Base-by-base conservation (phyloP, 2,329 filamentous ascomycete species). In the Trichocomaceae sp. region DNA sequence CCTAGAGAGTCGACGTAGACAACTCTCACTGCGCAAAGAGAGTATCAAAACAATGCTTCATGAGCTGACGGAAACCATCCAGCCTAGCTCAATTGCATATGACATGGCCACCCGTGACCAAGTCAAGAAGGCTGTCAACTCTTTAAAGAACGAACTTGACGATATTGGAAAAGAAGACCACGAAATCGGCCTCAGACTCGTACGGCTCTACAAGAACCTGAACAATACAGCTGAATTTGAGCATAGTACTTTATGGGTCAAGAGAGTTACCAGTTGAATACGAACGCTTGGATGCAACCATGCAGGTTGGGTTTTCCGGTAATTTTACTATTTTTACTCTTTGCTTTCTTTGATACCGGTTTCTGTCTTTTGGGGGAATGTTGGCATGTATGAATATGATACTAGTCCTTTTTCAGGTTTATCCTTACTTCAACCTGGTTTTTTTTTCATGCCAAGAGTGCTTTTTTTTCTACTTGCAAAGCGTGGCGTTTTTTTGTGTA, bases 21-120 rank as follows among this genome's bases (percentile, higher is more conserved):
- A 81, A 48, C 78, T 93, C 7, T 75, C 77, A 1, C 83, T 87
- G 64, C 82, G 87, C 45, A 82, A 85, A 53, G 76, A 79, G 58
- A 92, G 91, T 70, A 82, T 92, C 64, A 80, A 82, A 65, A 83
- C 79, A 22, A 83, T 86, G 58, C 88, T 93, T 66, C 77, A 81
- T 59, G 87, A 92, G 68, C 84, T 92, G 77, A 89, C 84, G 56
- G 83, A 89, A 67, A 78, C 90, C 56, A 87, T 90, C 77, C 86
- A 87, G 41, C 83, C 79, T 35, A 83, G 80, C 59, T 76, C 89
- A 39, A 75, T 87, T 64, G 81, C 83, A 29, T 85, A 84, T 62
- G 79, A 83, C 8, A 81, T 86, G 49, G 84, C 88, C 61, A 78
- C 78, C 52, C 72, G 77, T 39, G 74, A 76, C 22, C 75, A 78